phyloP scores from a whole-genome alignment of 2,329 filamentous ascomycete species.

The Microsporum canis region DNA sequence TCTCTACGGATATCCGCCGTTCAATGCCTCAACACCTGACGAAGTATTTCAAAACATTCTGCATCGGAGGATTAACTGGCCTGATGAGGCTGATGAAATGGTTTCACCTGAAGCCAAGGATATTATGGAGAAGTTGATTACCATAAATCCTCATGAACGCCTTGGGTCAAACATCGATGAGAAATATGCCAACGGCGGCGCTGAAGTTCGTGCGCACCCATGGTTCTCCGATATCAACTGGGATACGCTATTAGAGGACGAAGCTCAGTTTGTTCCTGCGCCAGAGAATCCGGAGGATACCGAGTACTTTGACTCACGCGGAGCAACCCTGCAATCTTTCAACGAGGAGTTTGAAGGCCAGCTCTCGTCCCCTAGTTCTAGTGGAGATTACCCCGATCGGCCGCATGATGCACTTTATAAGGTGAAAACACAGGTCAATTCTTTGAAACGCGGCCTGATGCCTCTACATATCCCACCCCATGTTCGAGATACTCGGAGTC shows the following conservation, averaged over 20 bases:
- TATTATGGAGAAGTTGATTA: conserved; percentile 84
- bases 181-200: conserved; percentile 69
- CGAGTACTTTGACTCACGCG: conserved; percentile 89
- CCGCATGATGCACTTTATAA: conserved; percentile 90
- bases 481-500: conserved; percentile 77
- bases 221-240: conserved; percentile 87
- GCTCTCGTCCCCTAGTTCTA: conserved; percentile 57
- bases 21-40: conserved; percentile 81
- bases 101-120: conserved; percentile 85
- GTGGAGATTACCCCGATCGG: conserved; percentile 70
- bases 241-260: conserved; percentile 84
- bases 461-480: conserved; percentile 93
- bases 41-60: conserved; percentile 96
- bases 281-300: conserved; percentile 93
- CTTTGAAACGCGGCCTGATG: conserved; percentile 84
- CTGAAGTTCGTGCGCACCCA: conserved; percentile 76
- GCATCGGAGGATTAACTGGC: conserved; percentile 82
- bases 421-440: conserved; percentile 74
- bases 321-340: conserved; percentile 84
- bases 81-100: conserved; percentile 65
- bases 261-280: conserved; percentile 88
- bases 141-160: conserved; percentile 66
- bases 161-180: conserved; percentile 79
- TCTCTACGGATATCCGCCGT: conserved; percentile 83
- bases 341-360: conserved; percentile 91